phyloP scores from a whole-genome alignment of 2,329 filamentous ascomycete genomes.

The Colletotrichum tofieldiae region DNA sequence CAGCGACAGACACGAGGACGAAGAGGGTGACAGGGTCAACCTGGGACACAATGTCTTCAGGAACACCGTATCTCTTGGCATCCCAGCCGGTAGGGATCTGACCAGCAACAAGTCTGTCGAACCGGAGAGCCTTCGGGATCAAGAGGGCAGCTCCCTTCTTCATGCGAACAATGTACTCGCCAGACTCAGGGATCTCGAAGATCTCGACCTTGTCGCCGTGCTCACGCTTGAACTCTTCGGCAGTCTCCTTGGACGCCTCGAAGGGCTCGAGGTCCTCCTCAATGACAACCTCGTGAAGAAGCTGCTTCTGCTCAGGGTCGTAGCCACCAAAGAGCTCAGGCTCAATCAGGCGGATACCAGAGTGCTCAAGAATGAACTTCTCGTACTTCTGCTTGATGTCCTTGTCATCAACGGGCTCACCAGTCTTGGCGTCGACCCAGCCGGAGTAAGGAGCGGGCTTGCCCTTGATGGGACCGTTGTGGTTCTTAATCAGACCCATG shows the following conservation, averaged over 20 bases:
- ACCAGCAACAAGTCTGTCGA: slow-evolving; percentile 96
- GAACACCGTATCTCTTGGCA: slow-evolving; percentile 94
- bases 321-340: slow-evolving; percentile 97
- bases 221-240: slow-evolving; percentile 96
- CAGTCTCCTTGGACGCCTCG: slow-evolving; percentile 96
- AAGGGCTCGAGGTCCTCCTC: slow-evolving; percentile 98
- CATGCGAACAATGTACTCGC: slow-evolving; percentile 93
- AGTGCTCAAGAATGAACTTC: slow-evolving; percentile 95
- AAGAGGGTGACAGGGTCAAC: slow-evolving; percentile 97
- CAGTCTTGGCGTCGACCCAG: slow-evolving; percentile 95
- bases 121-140: slow-evolving; percentile 97
- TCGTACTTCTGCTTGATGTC: slow-evolving; percentile 98
- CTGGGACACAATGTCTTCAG: slow-evolving; percentile 97
- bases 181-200: slow-evolving; percentile 93
- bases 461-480: slow-evolving; percentile 96
- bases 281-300: slow-evolving; percentile 97
- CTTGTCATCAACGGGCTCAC: slow-evolving; percentile 97
- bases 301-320: slow-evolving; percentile 98
- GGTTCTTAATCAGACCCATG: slow-evolving; percentile 99
- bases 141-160: slow-evolving; percentile 96
- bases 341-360: slow-evolving; percentile 97
- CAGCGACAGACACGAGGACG: slow-evolving; percentile 93
- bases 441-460: slow-evolving; percentile 86
- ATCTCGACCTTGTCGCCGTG: slow-evolving; percentile 98
- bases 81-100: slow-evolving; percentile 99